Evolutionary conservation across 495 filamentous ascomycete genomes (phyloP), one percentile per base, ranked within the genome.

Genomic region (Stereocaulon alpinum): DNA sequence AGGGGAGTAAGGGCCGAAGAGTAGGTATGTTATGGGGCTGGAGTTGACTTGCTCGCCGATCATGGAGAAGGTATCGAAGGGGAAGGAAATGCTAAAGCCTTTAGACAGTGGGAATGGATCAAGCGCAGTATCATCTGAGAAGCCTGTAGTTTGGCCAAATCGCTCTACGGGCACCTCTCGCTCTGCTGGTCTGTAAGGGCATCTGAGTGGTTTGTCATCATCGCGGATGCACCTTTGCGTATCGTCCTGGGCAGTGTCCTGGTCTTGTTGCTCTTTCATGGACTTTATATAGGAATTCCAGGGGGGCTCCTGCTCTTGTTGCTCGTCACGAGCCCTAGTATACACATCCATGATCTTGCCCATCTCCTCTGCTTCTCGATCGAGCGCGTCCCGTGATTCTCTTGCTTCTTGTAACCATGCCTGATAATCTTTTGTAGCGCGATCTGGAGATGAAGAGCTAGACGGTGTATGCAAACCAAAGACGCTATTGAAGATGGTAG

Each of bases 1-100:
- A 15, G 79, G 80, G 6, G 80, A 82, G 65, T 82, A 82, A 0
- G 76, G 74, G 62, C 72, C 76, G 47, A 72, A 72, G 60, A 73
- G 63, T 9, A 75, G 64, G 59, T 75, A 77, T 5, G 65, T 52
- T 27, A 79, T 59, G 0, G 75, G 73, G 70, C 74, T 34, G 14
- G 56, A 51, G 32, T 43, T 30, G 24, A 27, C n/a, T 49, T 50
- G 44, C 43, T 58, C 43, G 0, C 44, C 56, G 40, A 51, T 20
- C 3, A 58, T 17, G 17, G 56, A 40, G 7, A 58, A 44, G 20
- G 20, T 10, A 2, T 55, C 53, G 32, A 27, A 29, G 29, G 41
- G 32, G 22, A 55, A 40, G 34, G 34, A 22, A 29, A 50, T 50
- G 14, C 44, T 37, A 29, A 51, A 44, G 18, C 27, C 49, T 20